These are phyloP conservation scores for Auricularia sp. DNA, from an alignment of 768 basidiomycete genomes.

Conservation along the genomic window DNA sequence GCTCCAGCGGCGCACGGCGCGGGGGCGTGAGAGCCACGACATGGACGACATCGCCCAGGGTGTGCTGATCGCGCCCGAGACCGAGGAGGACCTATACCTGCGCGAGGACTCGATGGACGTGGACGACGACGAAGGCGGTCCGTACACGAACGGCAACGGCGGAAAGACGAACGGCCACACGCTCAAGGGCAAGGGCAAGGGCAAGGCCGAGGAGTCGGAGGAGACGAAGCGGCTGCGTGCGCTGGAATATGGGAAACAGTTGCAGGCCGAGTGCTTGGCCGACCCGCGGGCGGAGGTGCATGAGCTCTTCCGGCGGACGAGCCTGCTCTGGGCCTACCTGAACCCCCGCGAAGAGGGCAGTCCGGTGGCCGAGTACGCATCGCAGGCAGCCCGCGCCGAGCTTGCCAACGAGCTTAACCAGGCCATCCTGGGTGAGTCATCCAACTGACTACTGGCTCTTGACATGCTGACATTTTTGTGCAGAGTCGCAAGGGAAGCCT, in stretches of 20 bases:
- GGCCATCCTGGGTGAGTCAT: conserved; percentile 64
- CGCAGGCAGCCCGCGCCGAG: conserved; percentile 51
- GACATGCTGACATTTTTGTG: background rate
- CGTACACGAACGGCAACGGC: conserved; percentile 18
- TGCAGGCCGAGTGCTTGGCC: conserved; percentile 58
- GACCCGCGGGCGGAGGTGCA: conserved; percentile 57
- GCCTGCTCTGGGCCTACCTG: conserved; percentile 71
- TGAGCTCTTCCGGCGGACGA: conserved; percentile 60
- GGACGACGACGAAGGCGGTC: conserved; percentile 20
- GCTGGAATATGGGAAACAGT: conserved; percentile 61
- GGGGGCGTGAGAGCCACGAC: background rate
- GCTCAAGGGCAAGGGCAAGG: conserved; percentile 10
- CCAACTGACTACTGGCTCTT: background rate
- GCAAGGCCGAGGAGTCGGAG: conserved; percentile 20
- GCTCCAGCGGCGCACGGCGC: conserved; percentile 26
- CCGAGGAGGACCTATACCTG: conserved; percentile 2
- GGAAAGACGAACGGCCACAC: conserved; percentile 13
- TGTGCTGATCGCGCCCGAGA: background rate
- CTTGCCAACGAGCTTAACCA: conserved; percentile 73
- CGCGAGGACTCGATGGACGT: conserved; percentile 11
- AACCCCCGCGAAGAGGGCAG: conserved; percentile 55
- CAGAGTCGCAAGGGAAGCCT: conserved; percentile 74
- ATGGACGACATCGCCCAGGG: conserved; percentile 1
- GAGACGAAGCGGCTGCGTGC: conserved; percentile 55
- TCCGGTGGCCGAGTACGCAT: conserved; percentile 43